Evolutionary conservation across 495 filamentous ascomycete species (phyloP).

Genomic region (Oidiodendron maius): DNA sequence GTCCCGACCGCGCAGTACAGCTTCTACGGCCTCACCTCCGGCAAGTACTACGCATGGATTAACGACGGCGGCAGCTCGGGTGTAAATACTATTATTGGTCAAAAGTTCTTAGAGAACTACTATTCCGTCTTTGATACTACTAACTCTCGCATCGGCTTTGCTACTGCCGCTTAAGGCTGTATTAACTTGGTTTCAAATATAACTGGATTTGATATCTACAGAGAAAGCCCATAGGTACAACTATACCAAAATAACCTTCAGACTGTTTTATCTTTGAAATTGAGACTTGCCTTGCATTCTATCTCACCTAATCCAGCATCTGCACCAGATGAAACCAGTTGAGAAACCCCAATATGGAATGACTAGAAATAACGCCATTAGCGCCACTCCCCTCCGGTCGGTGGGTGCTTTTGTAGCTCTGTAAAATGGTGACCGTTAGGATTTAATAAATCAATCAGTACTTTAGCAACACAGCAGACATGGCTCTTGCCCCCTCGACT

Average conservation of each 20-base stretch:
- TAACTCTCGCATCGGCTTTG: constrained; percentile 14
- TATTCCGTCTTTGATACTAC: constrained; percentile 12
- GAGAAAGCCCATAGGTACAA: neutral
- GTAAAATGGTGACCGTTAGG: no score
- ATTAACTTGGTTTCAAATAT: constrained; percentile 3
- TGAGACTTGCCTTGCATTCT: neutral
- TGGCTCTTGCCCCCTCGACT: no score
- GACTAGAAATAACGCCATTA: neutral
- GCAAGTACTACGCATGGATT: constrained; percentile 15
- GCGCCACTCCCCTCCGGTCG: neutral
- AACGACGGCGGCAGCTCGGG: constrained; percentile 14
- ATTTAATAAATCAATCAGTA: no score
- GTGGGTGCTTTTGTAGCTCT: no score
- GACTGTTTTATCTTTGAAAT: neutral
- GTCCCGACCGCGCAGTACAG: constrained; percentile 14
- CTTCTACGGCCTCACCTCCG: constrained; percentile 5
- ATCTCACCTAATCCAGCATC: neutral
- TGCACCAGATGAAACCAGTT: neutral
- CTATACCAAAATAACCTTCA: neutral
- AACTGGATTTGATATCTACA: neutral
- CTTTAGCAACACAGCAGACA: no score
- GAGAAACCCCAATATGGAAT: neutral
- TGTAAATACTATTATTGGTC: constrained; percentile 15
- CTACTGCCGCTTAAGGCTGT: constrained; percentile 11
- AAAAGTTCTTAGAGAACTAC: constrained; percentile 15